Percentiles rank a stretch among this genome's conserved stretches.
Evolutionary conservation across 1,284 basidiomycete species (phyloP).

Genomic region (Heterobasidion annosum): DNA sequence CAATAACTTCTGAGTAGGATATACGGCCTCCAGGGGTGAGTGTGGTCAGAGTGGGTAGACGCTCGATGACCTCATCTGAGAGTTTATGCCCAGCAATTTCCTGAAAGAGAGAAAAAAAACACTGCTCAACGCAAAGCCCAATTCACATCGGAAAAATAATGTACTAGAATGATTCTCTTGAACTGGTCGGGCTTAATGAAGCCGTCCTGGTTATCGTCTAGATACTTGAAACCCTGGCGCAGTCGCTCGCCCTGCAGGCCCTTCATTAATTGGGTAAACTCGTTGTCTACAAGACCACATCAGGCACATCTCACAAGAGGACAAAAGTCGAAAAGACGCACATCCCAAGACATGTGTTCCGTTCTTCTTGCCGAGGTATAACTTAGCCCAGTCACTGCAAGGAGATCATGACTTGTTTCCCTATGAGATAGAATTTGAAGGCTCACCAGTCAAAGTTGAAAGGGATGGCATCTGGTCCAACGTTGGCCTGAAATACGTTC

Average conservation of each 20-base stretch:
- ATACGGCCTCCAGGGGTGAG: slow-evolving; percentile 83
- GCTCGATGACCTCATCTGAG: slow-evolving; percentile 82
- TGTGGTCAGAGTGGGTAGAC: slow-evolving; percentile 83
- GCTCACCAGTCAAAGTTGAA: slow-evolving; percentile 88
- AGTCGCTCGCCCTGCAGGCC: slow-evolving; percentile 92
- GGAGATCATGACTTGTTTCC: neutral
- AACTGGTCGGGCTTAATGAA: slow-evolving; percentile 91
- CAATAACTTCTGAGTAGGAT: slow-evolving; percentile 91
- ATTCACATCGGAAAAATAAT: slow-evolving; percentile 14
- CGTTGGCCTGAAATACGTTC: slow-evolving; percentile 76
- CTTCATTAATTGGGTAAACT: slow-evolving; percentile 96
- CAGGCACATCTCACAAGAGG: slow-evolving; percentile 5
- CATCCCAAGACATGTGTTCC: slow-evolving; percentile 88
- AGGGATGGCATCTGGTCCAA: slow-evolving; percentile 77
- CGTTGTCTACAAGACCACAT: slow-evolving; percentile 53
- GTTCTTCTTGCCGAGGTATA: slow-evolving; percentile 88
- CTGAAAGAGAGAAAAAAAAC: slow-evolving; percentile 28
- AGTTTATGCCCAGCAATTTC: slow-evolving; percentile 95
- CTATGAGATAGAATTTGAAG: slow-evolving; percentile 2
- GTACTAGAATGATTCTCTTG: slow-evolving; percentile 83
- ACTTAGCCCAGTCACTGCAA: slow-evolving; percentile 82
- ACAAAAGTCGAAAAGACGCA: slow-evolving; percentile 28
- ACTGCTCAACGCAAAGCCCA: neutral
- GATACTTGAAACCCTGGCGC: slow-evolving; percentile 85
- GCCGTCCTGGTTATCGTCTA: slow-evolving; percentile 84